These are phyloP conservation scores for Acanthamoeba royreba DNA, from an alignment of 208 protist species.

Conservation along the genomic window DNA sequence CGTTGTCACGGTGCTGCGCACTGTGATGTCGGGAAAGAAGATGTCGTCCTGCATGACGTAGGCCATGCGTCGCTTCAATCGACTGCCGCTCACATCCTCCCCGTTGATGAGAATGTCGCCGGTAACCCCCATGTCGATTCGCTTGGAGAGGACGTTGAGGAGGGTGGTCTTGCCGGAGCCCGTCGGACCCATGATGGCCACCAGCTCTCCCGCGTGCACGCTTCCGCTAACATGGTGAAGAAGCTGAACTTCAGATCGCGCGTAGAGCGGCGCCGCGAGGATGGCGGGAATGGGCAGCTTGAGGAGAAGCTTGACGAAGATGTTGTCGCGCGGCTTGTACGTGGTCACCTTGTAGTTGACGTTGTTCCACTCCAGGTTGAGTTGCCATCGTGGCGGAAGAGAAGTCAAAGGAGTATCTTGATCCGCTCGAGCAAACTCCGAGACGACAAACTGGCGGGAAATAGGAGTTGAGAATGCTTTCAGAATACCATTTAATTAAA, in stretches of 20 bases:
- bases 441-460: too few species aligned
- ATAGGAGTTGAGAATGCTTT: too few species aligned
- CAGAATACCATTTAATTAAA: too few species aligned
- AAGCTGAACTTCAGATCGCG: neutral
- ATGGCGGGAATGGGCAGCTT: neutral
- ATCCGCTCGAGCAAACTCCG: neutral
- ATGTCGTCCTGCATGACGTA: slow-evolving; percentile 60
- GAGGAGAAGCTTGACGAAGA: neutral
- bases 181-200: neutral
- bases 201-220: neutral
- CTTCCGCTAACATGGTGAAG: neutral
- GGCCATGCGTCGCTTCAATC: neutral
- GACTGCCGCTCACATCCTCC: neutral
- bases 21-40: slow-evolving; percentile 46
- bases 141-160: slow-evolving; percentile 38
- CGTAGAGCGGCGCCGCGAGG: neutral
- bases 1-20: slow-evolving; percentile 46
- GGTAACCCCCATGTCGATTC: slow-evolving; percentile 25
- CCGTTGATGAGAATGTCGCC: slow-evolving; percentile 33
- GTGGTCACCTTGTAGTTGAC: neutral
- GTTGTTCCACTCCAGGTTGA: neutral
- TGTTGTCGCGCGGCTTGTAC: neutral
- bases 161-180: slow-evolving; percentile 37
- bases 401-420: neutral
- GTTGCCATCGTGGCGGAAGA: neutral